Conservation (phyloP, 108 stramenopile species). For the Nitzschia sp. region DNA sequence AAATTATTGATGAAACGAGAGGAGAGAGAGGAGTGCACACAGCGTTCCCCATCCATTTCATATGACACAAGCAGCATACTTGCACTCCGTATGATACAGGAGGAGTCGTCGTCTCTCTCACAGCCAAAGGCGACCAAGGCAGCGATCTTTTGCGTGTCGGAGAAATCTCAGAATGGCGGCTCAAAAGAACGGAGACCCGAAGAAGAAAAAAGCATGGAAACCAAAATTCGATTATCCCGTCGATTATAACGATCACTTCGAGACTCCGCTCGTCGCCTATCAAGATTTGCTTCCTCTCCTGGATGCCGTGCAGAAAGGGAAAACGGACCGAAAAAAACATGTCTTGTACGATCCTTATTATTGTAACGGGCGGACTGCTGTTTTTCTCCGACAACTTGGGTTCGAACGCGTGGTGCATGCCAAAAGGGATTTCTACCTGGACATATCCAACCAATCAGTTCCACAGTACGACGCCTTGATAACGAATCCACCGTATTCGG, state of each 20-base stretch:
- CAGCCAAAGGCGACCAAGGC: too few species aligned
- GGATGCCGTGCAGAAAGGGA: constrained; percentile 24
- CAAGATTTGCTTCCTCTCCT: constrained; percentile 53
- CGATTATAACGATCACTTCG: constrained; percentile 90
- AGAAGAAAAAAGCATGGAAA: constrained; percentile 1
- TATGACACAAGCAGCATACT: too few species aligned
- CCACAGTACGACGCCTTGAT: constrained; percentile 76
- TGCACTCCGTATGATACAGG: too few species aligned
- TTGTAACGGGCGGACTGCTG: constrained; percentile 64
- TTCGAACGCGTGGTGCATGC: constrained; percentile 61
- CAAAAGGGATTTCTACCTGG: constrained; percentile 85
- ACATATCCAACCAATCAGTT: constrained; percentile 51
- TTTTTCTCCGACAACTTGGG: constrained; percentile 43
- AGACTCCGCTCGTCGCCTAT: constrained; percentile 69
- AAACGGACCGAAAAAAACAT: constrained; percentile 14
- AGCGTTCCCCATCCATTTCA: too few species aligned
- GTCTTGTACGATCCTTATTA: constrained; percentile 83
- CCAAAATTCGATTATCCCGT: constrained; percentile 41
- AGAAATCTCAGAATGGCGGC: background rate
- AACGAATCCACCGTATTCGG: constrained; percentile 92
- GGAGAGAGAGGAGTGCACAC: too few species aligned
- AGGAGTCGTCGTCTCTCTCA: too few species aligned
- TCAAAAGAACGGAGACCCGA: constrained; percentile 1
- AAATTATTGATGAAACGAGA: too few species aligned
- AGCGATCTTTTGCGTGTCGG: too few species aligned